Conservation (phyloP, 2,329 filamentous ascomycete genomes). For the Chaetomiaceae sp. region DNA sequence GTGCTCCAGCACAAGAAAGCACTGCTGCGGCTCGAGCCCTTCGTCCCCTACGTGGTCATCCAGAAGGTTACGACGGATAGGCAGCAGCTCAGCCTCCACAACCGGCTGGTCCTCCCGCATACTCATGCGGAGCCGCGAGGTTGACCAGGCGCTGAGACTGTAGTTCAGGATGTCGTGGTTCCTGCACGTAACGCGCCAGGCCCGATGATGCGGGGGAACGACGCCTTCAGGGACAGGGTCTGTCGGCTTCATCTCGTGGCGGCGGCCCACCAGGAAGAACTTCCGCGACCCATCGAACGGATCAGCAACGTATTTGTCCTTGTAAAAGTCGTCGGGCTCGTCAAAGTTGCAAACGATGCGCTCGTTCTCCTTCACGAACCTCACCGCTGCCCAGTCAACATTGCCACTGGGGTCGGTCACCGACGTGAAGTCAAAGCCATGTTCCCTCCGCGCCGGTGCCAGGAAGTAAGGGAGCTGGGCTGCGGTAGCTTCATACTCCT, state of each 20-base stretch:
- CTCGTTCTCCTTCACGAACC: slow-evolving; percentile 29
- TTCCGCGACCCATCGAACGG: slow-evolving; percentile 58
- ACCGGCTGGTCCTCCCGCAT: slow-evolving; percentile 74
- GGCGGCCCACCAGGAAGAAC: slow-evolving; percentile 48
- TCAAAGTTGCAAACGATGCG: slow-evolving; percentile 30
- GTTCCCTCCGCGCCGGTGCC: slow-evolving; percentile 46
- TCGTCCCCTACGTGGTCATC: slow-evolving; percentile 54
- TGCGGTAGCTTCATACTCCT: slow-evolving; percentile 61
- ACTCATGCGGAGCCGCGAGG: slow-evolving; percentile 43
- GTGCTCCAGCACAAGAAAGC: slow-evolving; percentile 71
- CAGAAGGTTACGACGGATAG: slow-evolving; percentile 76
- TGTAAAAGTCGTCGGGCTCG: slow-evolving; percentile 43
- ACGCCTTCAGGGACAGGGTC: slow-evolving; percentile 58
- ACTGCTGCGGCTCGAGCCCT: slow-evolving; percentile 37
- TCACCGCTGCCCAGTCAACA: slow-evolving; percentile 59
- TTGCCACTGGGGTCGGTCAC: slow-evolving; percentile 25
- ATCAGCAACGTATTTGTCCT: slow-evolving; percentile 50
- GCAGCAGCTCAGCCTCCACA: slow-evolving; percentile 64
- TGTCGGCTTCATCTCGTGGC: slow-evolving; percentile 52
- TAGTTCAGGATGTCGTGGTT: slow-evolving; percentile 70
- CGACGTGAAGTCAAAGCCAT: slow-evolving; percentile 25
- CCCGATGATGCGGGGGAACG: slow-evolving; percentile 40
- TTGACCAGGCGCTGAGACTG: slow-evolving; percentile 68
- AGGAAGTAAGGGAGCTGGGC: slow-evolving; percentile 77
- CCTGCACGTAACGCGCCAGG: slow-evolving; percentile 33